Evolutionary conservation across 768 basidiomycete genomes (phyloP), one percentile per base, ranked within the genome.

Genomic region (Cyclocybe aegerita): DNA sequence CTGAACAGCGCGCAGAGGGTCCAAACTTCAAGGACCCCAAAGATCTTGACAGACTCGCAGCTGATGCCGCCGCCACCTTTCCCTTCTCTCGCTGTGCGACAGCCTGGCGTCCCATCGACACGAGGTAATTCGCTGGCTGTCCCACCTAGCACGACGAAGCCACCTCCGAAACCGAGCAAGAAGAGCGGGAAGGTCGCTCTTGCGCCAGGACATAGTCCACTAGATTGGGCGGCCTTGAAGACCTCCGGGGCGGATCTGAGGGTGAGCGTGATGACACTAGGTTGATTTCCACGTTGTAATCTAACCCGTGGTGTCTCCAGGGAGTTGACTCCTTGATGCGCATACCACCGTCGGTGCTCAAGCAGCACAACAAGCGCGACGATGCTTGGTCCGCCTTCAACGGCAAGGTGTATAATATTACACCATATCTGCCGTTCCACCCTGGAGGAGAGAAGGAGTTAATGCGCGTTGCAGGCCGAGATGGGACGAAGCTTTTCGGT

Each of bases 391-490:
- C 93, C 10, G 86, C 84, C 0, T 85, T 98, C 72, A 82, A 86
- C 58, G 94, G 93, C 48, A 94, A 90, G 64, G 94, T 99, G 12
- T 99, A 99, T 71, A 98, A 98, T 63, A 90, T 99, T 44, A 94
- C 93, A 2, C 82, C 90, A 0, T 99, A 97, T 69, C 69, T 97
- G 5, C 72, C 85, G 2, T 99, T 86, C 60, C 96, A 98, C 68
- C 96, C 96, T 1, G 96, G 96, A 5, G 96, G 96, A 10, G 93
- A 88, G 72, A 86, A 85, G 56, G 93, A 98, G 65, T 74, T 99
- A 39, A 89, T 99, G 92, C 81, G 96, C 14, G 89, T 89, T 15
- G 97, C 95, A 7, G 97, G 97, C 0, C 77, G 93, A 49, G 97
- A 99, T 62, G 97, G 96, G 9, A 93, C 94, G 0, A 88, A 91